A percentile compares a stretch with the other conserved stretches of the same genome.
These are phyloP conservation scores for Dendrostoma leiphaemia DNA, from an alignment of 2,329 filamentous ascomycete species.

Conservation along the genomic window DNA sequence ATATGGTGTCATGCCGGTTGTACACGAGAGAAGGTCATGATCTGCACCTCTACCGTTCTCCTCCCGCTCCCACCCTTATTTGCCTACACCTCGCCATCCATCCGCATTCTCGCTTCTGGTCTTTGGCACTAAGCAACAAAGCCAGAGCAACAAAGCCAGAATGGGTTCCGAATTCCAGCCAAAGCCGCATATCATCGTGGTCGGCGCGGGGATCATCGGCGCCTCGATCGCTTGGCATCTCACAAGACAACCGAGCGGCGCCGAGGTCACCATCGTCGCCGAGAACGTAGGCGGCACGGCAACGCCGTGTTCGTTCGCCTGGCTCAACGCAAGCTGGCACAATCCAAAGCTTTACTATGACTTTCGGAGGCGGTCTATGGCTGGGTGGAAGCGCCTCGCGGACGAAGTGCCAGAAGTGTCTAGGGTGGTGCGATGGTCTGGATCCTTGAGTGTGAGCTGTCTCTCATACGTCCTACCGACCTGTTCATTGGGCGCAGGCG, in stretches of 20 bases:
- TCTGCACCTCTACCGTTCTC: too few relatives aligned
- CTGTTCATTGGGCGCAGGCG: too few relatives aligned
- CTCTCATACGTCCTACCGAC: too few relatives aligned
- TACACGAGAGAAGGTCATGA: too few relatives aligned
- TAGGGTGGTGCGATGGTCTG: slow-evolving; percentile 23
- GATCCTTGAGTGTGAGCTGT: slow-evolving; percentile 20
- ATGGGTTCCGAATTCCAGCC: slow-evolving; percentile 2
- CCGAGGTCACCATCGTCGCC: slow-evolving; percentile 28
- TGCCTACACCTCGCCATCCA: too few relatives aligned
- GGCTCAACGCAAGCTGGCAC: slow-evolving; percentile 29
- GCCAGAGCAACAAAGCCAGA: slow-evolving; percentile 26
- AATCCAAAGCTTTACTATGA: slow-evolving; percentile 29
- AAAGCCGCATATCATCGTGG: slow-evolving; percentile 22
- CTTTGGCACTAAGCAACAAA: too few relatives aligned
- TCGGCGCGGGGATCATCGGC: slow-evolving; percentile 29
- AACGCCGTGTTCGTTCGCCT: slow-evolving; percentile 31
- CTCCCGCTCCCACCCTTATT: too few relatives aligned
- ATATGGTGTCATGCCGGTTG: background rate
- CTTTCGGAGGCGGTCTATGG: slow-evolving; percentile 28
- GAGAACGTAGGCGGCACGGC: slow-evolving; percentile 28
- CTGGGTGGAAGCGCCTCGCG: slow-evolving; percentile 24
- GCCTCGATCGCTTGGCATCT: slow-evolving; percentile 32
- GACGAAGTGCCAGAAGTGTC: slow-evolving; percentile 24
- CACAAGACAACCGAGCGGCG: slow-evolving; percentile 14
- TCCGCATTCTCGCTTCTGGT: too few relatives aligned